Evolutionary conservation across 306 rosid genomes (phyloP).

Genomic region (Acacia melanoxylon): DNA sequence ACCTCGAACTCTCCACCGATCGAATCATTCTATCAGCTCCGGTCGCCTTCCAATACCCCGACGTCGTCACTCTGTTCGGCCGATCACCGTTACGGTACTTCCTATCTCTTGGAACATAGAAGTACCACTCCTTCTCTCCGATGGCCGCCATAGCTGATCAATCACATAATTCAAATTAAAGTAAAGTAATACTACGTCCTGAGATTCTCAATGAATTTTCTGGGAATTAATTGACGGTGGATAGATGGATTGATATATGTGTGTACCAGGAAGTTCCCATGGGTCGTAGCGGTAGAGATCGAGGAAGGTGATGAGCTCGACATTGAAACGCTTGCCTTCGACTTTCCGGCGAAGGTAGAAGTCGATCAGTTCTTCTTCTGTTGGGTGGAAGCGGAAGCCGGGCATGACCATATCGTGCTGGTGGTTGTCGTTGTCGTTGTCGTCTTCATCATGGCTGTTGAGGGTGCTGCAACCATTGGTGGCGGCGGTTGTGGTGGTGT

Average conservation of each 20-base stretch:
- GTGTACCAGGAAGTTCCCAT: conserved; percentile 98
- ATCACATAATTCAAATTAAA: too few relatives aligned
- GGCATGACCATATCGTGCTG: conserved; percentile 97
- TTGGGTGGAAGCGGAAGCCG: conserved; percentile 96
- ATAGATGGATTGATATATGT: background rate
- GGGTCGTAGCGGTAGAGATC: conserved; percentile 99
- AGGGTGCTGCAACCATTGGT: background rate
- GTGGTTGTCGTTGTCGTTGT: conserved; percentile 36
- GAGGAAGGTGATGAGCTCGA: conserved; percentile 94
- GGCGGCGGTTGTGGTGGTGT: conserved; percentile 7
- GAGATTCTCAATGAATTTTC: background rate
- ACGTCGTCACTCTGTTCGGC: conserved; percentile 89
- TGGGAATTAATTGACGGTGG: background rate
- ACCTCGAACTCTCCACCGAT: conserved; percentile 69
- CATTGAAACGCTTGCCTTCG: conserved; percentile 98
- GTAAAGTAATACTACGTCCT: too few relatives aligned
- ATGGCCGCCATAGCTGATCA: conserved; percentile 85
- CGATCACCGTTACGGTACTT: conserved; percentile 93
- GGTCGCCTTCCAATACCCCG: conserved; percentile 98
- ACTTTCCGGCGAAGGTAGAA: conserved; percentile 99
- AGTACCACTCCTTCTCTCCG: conserved; percentile 98
- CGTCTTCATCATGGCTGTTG: background rate
- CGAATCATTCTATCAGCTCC: conserved; percentile 96
- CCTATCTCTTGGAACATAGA: conserved; percentile 89
- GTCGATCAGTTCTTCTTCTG: conserved; percentile 94